phyloP scores from a whole-genome alignment of 73 alveolate species.

The Breviolum minutum region DNA sequence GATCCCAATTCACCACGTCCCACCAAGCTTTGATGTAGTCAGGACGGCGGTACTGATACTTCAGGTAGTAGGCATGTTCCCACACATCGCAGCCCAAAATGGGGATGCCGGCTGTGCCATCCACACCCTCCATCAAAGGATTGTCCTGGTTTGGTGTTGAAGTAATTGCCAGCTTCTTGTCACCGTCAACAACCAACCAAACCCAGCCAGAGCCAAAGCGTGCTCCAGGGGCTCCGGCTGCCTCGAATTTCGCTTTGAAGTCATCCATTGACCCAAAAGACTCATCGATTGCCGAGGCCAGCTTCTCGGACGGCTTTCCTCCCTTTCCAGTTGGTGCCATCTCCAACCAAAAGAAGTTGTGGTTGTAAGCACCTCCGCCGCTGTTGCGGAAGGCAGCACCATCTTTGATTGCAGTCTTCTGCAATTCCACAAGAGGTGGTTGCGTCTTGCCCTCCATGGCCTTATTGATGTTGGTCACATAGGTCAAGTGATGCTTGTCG shows the following conservation, averaged over 20 bases:
- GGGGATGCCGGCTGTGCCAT: slow-evolving; percentile 95
- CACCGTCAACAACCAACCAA: slow-evolving; percentile 88
- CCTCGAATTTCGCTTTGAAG: slow-evolving; percentile 88
- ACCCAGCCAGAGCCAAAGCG: slow-evolving; percentile 96
- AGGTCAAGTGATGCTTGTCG: slow-evolving; percentile 69
- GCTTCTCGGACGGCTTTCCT: slow-evolving; percentile 95
- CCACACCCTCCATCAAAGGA: slow-evolving; percentile 96
- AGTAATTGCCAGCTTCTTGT: slow-evolving; percentile 90
- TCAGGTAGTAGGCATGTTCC: slow-evolving; percentile 97
- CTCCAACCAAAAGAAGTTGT: slow-evolving; percentile 95
- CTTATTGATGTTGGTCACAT: slow-evolving; percentile 71
- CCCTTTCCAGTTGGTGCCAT: slow-evolving; percentile 96
- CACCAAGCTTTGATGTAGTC: slow-evolving; percentile 96
- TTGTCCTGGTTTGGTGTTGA: slow-evolving; percentile 96
- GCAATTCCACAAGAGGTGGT: slow-evolving; percentile 77
- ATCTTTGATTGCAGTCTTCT: slow-evolving; percentile 86
- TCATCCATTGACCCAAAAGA: slow-evolving; percentile 95
- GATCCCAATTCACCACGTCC: slow-evolving; percentile 96
- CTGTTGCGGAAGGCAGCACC: slow-evolving; percentile 90
- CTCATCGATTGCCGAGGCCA: slow-evolving; percentile 61
- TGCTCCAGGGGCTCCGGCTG: slow-evolving; percentile 69
- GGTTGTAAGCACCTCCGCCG: slow-evolving; percentile 96
- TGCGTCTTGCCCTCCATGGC: slow-evolving; percentile 66
- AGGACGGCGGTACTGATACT: slow-evolving; percentile 96
- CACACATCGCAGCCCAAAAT: slow-evolving; percentile 96